Conservation (phyloP, 2,329 filamentous ascomycete genomes). For the Sporothrix pallida region DNA sequence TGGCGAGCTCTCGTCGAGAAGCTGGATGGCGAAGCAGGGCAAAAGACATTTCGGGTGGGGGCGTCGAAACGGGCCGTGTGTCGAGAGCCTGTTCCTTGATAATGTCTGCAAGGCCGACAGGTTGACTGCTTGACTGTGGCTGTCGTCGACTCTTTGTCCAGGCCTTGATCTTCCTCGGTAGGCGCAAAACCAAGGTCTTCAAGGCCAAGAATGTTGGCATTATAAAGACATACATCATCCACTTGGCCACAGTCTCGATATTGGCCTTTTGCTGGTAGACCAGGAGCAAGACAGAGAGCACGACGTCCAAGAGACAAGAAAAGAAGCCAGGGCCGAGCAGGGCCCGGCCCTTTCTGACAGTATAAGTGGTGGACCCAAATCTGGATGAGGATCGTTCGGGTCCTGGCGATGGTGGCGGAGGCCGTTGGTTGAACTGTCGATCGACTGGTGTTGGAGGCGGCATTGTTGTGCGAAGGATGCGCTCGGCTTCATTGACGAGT, state of each 20-base stretch:
- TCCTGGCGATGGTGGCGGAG: constrained; percentile 3
- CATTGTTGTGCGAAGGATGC: constrained; percentile 5
- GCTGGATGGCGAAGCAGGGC: too few species aligned
- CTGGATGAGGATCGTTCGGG: background rate
- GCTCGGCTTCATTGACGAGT: background rate
- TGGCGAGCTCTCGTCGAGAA: background rate
- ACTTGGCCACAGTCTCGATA: background rate
- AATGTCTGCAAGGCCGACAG: background rate
- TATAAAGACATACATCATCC: background rate
- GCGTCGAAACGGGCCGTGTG: too few species aligned
- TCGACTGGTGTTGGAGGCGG: background rate
- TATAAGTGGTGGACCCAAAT: background rate
- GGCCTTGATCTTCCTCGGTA: background rate
- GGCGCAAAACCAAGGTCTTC: background rate
- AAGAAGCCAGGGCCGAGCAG: constrained; percentile 1
- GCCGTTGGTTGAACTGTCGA: background rate
- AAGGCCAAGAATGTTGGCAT: background rate
- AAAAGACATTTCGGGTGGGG: too few species aligned
- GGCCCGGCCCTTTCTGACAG: background rate
- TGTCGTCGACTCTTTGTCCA: too few species aligned
- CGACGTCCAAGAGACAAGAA: background rate
- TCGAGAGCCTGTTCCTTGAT: too few species aligned
- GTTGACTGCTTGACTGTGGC: background rate
- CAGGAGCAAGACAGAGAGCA: background rate
- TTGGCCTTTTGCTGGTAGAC: background rate